phyloP scores from a whole-genome alignment of 805 yeast genomes.

The Metschnikowia peoriensis region DNA sequence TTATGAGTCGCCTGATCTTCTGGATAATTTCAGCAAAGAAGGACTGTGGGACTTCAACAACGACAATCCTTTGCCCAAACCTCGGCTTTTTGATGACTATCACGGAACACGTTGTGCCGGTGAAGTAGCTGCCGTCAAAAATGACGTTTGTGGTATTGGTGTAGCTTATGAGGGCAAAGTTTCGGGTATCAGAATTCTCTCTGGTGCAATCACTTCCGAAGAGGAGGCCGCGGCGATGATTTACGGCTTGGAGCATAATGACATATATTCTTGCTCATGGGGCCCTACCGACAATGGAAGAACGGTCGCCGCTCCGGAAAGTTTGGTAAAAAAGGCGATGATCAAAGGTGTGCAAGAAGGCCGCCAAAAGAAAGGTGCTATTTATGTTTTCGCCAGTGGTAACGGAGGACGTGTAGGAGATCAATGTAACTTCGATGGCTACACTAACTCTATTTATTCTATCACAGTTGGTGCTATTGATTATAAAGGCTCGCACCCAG shows the following conservation, averaged over 20 bases:
- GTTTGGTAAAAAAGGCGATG: slow-evolving; percentile 75
- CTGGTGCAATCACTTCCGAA: slow-evolving; percentile 74
- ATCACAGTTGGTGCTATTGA: slow-evolving; percentile 95
- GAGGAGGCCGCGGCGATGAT: slow-evolving; percentile 91
- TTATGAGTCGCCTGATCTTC: slow-evolving; percentile 70
- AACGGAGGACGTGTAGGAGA: slow-evolving; percentile 85
- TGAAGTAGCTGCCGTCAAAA: slow-evolving; percentile 88
- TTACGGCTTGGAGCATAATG: slow-evolving; percentile 77
- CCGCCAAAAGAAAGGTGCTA: slow-evolving; percentile 73
- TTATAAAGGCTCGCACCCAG: slow-evolving; percentile 80
- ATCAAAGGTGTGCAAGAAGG: slow-evolving; percentile 84
- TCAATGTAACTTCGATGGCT: slow-evolving; percentile 95
- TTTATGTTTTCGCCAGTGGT: slow-evolving; percentile 95
- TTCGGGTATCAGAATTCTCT: slow-evolving; percentile 84
- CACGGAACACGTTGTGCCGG: slow-evolving; percentile 99
- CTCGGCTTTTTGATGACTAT: slow-evolving; percentile 74
- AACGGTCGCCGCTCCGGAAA: slow-evolving; percentile 82
- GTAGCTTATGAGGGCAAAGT: slow-evolving; percentile 88
- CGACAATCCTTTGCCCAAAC: slow-evolving; percentile 71
- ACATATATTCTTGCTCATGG: slow-evolving; percentile 97
- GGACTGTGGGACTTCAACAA: slow-evolving; percentile 96
- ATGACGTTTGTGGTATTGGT: slow-evolving; percentile 92
- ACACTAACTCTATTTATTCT: slow-evolving; percentile 92
- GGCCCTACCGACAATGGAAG: slow-evolving; percentile 95
- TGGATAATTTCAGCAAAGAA: slow-evolving; percentile 60